A percentile compares a stretch with the other conserved stretches of the same genome.
phyloP scores from a whole-genome alignment of 2,329 filamentous ascomycete species.

The Xenoacremonium recifei region DNA sequence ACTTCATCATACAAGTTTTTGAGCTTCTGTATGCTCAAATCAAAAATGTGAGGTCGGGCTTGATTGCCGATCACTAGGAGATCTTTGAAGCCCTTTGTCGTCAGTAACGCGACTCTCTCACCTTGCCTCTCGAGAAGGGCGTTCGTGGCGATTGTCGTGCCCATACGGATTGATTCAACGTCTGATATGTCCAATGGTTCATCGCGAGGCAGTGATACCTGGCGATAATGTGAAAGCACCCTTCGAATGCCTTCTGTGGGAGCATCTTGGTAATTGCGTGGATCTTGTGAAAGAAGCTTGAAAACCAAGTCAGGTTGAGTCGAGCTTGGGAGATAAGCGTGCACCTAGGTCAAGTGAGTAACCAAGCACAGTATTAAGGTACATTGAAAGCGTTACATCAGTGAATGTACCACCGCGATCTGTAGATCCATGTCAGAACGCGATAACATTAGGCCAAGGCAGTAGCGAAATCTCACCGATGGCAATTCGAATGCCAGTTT shows the following conservation, averaged over 20 bases:
- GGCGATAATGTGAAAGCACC: constrained; percentile 35
- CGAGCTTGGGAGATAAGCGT: too few species aligned
- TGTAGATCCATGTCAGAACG: too few species aligned
- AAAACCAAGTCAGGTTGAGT: constrained; percentile 19
- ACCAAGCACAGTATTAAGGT: too few species aligned
- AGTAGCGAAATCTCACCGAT: too few species aligned
- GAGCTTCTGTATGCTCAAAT: constrained; percentile 66
- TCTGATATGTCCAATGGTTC: constrained; percentile 32
- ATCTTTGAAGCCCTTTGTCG: constrained; percentile 72
- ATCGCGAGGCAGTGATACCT: constrained; percentile 31
- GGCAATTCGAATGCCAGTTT: too few species aligned
- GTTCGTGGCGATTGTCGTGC: constrained; percentile 78
- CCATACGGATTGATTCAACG: constrained; percentile 71
- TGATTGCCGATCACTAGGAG: constrained; percentile 73
- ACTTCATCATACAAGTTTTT: constrained; percentile 69
- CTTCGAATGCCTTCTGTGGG: constrained; percentile 69
- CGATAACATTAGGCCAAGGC: too few species aligned
- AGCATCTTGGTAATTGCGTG: constrained; percentile 70
- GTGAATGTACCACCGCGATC: constrained; percentile 13
- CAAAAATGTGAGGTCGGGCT: constrained; percentile 70
- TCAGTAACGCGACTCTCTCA: constrained; percentile 67
- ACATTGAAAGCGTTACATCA: constrained; percentile 6
- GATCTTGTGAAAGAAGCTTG: constrained; percentile 52
- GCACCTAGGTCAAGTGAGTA: too few species aligned
- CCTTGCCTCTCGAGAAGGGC: constrained; percentile 74